Conservation (phyloP, 768 basidiomycete species). For the Russula emetica region DNA sequence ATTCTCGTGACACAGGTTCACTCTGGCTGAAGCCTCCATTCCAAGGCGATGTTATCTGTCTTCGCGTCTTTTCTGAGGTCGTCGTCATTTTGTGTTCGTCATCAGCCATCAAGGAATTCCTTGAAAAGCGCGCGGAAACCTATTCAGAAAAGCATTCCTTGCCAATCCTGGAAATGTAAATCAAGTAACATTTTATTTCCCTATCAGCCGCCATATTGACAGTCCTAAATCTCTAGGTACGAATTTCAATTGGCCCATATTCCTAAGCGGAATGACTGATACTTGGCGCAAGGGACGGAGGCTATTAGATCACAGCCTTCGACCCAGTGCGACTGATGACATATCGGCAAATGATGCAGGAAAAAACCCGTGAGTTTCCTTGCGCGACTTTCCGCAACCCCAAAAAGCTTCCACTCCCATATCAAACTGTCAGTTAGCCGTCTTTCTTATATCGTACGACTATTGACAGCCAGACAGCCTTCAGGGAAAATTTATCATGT, state of each 20-base stretch:
- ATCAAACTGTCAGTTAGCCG: background rate
- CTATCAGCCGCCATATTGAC: background rate
- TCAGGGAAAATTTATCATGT: constrained; percentile 15
- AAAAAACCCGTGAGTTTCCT: constrained; percentile 8
- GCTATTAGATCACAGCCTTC: constrained; percentile 14
- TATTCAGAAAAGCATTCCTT: constrained; percentile 18
- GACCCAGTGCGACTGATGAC: background rate
- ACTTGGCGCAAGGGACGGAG: constrained; percentile 7
- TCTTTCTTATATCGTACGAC: background rate
- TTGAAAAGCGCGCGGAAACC: constrained; percentile 49
- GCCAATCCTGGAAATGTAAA: constrained; percentile 10
- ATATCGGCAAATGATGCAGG: constrained; percentile 4
- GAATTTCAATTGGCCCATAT: constrained; percentile 4
- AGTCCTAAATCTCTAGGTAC: background rate
- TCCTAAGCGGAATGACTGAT: background rate
- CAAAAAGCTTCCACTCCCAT: constrained; percentile 6
- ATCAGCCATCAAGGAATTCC: constrained; percentile 44
- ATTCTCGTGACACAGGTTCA: background rate
- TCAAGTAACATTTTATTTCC: background rate
- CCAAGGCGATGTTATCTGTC: constrained; percentile 4
- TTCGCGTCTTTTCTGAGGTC: constrained; percentile 43
- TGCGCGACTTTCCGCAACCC: constrained; percentile 2
- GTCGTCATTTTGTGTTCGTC: constrained; percentile 48
- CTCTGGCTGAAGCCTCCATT: background rate
- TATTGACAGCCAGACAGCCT: background rate